Conservation (phyloP, 2,329 filamentous ascomycete genomes). For the Clonostachys solani region DNA sequence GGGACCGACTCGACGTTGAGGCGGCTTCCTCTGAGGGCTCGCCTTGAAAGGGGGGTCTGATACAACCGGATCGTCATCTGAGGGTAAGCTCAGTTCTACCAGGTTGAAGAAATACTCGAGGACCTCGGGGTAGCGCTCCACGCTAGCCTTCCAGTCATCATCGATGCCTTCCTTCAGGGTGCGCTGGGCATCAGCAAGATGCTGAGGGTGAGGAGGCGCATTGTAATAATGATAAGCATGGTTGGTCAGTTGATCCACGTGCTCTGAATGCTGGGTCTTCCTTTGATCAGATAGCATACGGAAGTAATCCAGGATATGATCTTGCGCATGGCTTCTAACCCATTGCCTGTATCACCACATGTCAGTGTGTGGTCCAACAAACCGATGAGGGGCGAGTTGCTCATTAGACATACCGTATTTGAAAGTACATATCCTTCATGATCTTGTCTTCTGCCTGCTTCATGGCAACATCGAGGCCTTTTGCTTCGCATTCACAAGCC, state of each 20-base stretch:
- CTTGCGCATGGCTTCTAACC: conserved; percentile 62
- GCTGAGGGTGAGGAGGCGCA: conserved; percentile 51
- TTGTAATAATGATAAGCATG: conserved; percentile 56
- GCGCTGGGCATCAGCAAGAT: conserved; percentile 61
- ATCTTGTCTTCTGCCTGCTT: conserved; percentile 59
- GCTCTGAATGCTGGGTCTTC: conserved; percentile 49
- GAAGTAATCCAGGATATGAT: conserved; percentile 66
- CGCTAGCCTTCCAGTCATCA: conserved; percentile 72
- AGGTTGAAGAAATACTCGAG: conserved; percentile 75
- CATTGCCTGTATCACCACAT: conserved; percentile 39
- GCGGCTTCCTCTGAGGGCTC: conserved; percentile 39
- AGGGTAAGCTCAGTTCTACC: conserved; percentile 61
- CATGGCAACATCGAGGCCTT: conserved; percentile 58
- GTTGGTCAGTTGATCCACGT: conserved; percentile 50
- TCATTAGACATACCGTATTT: conserved; percentile 51
- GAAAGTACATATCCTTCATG: conserved; percentile 58
- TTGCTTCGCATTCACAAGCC: conserved; percentile 63
- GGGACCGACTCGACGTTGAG: conserved; percentile 27
- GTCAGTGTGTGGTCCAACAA: neutral
- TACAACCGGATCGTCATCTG: conserved; percentile 55
- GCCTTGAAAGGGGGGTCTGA: conserved; percentile 57
- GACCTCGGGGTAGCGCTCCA: conserved; percentile 76
- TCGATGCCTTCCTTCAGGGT: conserved; percentile 71
- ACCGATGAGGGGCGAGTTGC: conserved; percentile 1
- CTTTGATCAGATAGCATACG: conserved; percentile 56